These are phyloP conservation scores for Solanum ahanhuiri DNA, from an alignment of 257 asterid species.

Conservation along the genomic window DNA sequence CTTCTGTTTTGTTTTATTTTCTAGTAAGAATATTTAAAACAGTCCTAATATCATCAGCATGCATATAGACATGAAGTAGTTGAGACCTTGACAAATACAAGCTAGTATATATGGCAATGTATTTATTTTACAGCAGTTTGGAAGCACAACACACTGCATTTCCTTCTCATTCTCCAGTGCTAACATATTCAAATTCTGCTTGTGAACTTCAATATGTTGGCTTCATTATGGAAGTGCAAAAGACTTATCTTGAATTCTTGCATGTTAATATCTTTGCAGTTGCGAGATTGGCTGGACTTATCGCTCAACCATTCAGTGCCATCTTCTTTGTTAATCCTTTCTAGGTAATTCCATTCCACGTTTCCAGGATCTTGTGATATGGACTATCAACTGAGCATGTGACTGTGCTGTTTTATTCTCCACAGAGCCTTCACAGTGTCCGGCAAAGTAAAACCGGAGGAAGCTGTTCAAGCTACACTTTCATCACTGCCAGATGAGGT, in stretches of 20 bases:
- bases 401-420: background rate
- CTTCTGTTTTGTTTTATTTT: background rate
- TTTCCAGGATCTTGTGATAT: background rate
- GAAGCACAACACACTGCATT: background rate
- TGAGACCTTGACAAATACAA: background rate
- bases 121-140: background rate
- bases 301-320: slow-evolving; percentile 86
- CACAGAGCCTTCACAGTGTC: slow-evolving; percentile 73
- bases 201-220: background rate
- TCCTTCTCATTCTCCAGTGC: background rate
- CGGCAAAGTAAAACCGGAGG: slow-evolving; percentile 75
- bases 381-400: background rate
- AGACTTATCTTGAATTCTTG: background rate
- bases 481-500: slow-evolving; percentile 93
- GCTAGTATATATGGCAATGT: background rate
- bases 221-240: background rate
- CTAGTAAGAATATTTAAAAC: background rate
- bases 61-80: background rate
- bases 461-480: slow-evolving; percentile 75
- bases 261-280: slow-evolving; percentile 29
- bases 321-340: slow-evolving; percentile 79
- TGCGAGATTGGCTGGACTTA: slow-evolving; percentile 88
- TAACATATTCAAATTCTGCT: background rate
- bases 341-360: slow-evolving; percentile 38
- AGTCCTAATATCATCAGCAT: background rate